phyloP scores from a whole-genome alignment of 1,139 yeast species.

The Insectozyma bohioensis region DNA sequence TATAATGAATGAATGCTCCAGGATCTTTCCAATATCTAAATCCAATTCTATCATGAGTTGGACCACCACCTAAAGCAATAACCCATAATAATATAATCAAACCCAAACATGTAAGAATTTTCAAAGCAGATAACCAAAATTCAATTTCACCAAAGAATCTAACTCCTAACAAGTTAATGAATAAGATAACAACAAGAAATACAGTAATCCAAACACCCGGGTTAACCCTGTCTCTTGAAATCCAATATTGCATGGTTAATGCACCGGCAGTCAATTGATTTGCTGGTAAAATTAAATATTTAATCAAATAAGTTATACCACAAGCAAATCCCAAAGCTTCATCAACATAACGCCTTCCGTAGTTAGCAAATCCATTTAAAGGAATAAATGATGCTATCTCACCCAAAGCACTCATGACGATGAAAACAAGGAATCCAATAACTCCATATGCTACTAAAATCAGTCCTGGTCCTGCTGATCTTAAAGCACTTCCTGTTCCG shows the following conservation, averaged over 20 bases:
- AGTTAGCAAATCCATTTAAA: slow-evolving; percentile 70
- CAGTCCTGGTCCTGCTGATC: slow-evolving; percentile 69
- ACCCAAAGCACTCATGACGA: slow-evolving; percentile 71
- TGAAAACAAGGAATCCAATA: slow-evolving; percentile 63
- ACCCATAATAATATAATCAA: slow-evolving; percentile 49
- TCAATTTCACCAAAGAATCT: slow-evolving; percentile 66
- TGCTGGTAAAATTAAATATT: slow-evolving; percentile 64
- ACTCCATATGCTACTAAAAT: slow-evolving; percentile 59
- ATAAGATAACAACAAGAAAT: slow-evolving; percentile 43
- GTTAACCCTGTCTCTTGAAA: slow-evolving; percentile 42
- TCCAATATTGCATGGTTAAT: slow-evolving; percentile 63
- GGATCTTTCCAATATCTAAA: slow-evolving; percentile 67
- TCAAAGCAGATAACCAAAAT: slow-evolving; percentile 62
- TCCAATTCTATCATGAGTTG: slow-evolving; percentile 60
- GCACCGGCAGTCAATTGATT: slow-evolving; percentile 63
- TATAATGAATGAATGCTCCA: slow-evolving; percentile 56
- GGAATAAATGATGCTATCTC: slow-evolving; percentile 77
- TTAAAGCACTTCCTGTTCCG: slow-evolving; percentile 67
- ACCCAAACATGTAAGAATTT: slow-evolving; percentile 58
- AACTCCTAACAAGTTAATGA: slow-evolving; percentile 63
- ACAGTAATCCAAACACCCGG: slow-evolving; percentile 63
- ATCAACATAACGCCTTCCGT: slow-evolving; percentile 66
- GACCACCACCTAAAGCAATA: slow-evolving; percentile 59
- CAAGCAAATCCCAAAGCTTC: slow-evolving; percentile 75
- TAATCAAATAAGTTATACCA: slow-evolving; percentile 58